Conservation (phyloP, 1,284 basidiomycete genomes). For the Coniophora puteana region DNA sequence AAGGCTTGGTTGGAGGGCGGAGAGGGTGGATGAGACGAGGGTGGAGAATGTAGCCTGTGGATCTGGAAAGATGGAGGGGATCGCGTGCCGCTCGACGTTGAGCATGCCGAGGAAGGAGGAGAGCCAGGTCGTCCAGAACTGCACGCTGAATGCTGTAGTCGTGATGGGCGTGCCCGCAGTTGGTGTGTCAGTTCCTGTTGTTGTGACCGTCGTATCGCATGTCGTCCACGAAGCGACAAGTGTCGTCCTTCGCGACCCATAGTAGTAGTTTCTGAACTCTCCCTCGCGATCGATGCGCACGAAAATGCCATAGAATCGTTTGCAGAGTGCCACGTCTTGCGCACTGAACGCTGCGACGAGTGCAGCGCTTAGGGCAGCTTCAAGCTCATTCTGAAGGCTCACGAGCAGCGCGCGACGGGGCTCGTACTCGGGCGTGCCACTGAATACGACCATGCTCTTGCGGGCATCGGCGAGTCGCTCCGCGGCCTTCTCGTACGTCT, state of each 20-base stretch:
- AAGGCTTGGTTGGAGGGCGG: slow-evolving; percentile 76
- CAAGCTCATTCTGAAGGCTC: slow-evolving; percentile 89
- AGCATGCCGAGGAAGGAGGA: slow-evolving; percentile 62
- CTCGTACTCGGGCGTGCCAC: slow-evolving; percentile 87
- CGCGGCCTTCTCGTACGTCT: slow-evolving; percentile 81
- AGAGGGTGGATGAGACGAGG: slow-evolving; percentile 79
- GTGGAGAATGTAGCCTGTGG: slow-evolving; percentile 70
- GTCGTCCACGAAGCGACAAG: slow-evolving; percentile 71
- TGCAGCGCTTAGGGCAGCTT: slow-evolving; percentile 83
- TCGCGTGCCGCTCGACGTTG: slow-evolving; percentile 66
- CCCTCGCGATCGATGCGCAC: slow-evolving; percentile 84
- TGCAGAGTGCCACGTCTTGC: slow-evolving; percentile 70
- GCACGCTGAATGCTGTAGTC: slow-evolving; percentile 67
- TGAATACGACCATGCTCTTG: slow-evolving; percentile 85
- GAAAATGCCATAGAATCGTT: slow-evolving; percentile 82
- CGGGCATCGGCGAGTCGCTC: slow-evolving; percentile 84
- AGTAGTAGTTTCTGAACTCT: slow-evolving; percentile 92
- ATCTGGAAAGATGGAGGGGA: slow-evolving; percentile 81
- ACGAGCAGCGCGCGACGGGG: slow-evolving; percentile 79
- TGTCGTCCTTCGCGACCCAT: slow-evolving; percentile 68
- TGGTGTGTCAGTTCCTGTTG: slow-evolving; percentile 20
- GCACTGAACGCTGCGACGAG: slow-evolving; percentile 79
- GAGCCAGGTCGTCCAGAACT: slow-evolving; percentile 76
- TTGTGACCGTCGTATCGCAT: slow-evolving; percentile 39
- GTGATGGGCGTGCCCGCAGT: slow-evolving; percentile 25